A percentile compares a stretch with the other conserved stretches of the same genome.
Evolutionary conservation across 257 asterid genomes (phyloP).

Genomic region (Schizonepeta tenuifolia): DNA sequence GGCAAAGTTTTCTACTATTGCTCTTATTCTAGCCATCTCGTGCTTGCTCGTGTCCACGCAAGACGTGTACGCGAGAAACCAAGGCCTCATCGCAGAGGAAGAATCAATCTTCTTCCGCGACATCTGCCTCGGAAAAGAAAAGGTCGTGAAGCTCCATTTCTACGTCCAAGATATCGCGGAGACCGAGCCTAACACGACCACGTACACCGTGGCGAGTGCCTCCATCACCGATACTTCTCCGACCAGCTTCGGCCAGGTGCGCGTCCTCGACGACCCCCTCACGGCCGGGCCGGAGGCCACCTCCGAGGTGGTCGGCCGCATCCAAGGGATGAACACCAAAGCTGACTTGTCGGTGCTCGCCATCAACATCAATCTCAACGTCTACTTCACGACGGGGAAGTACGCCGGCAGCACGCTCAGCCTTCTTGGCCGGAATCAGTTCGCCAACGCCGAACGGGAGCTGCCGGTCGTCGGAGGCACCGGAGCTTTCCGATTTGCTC

Average conservation of each 20-base stretch:
- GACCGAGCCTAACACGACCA: neutral
- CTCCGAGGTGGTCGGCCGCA: neutral
- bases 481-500: neutral
- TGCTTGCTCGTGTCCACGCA: neutral
- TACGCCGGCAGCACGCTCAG: neutral
- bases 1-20: too few species aligned
- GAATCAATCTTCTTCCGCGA: neutral
- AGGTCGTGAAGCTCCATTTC: neutral
- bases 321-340: neutral
- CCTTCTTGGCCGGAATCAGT: neutral
- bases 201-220: neutral
- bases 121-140: neutral
- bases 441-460: neutral
- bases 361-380: neutral
- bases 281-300: neutral
- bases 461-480: neutral
- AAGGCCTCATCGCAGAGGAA: neutral
- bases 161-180: neutral
- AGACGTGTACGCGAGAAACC: neutral
- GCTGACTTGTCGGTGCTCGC: neutral
- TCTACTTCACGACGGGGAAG: neutral
- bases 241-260: neutral
- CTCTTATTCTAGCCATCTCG: neutral
- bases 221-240: neutral
- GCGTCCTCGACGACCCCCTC: neutral